Percentiles rank a stretch among this genome's conserved stretches.
Conservation (phyloP, 768 basidiomycete species). For the Rhizopogon roseolus region DNA sequence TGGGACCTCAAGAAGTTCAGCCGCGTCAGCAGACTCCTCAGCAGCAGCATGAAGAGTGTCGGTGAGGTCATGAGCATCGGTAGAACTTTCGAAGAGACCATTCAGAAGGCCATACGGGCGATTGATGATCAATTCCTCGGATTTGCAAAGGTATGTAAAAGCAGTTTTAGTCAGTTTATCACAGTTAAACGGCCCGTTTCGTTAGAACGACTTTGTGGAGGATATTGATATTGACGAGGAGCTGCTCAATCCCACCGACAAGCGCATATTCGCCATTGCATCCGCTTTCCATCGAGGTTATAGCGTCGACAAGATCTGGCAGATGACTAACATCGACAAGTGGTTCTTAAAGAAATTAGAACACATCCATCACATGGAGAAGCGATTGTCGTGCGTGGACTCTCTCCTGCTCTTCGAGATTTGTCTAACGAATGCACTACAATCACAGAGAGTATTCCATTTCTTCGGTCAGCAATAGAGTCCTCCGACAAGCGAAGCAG, state of each 20-base stretch:
- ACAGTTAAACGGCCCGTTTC: neutral
- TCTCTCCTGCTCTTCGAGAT: neutral
- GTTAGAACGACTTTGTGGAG: constrained; percentile 80
- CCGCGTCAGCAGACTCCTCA: constrained; percentile 85
- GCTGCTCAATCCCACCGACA: constrained; percentile 91
- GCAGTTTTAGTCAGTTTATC: neutral
- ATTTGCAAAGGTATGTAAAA: constrained; percentile 68
- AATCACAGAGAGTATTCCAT: constrained; percentile 53
- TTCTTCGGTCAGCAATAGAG: constrained; percentile 53
- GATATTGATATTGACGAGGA: constrained; percentile 95
- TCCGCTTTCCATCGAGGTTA: constrained; percentile 91
- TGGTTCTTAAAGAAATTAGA: constrained; percentile 95
- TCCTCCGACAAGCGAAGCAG: constrained; percentile 84
- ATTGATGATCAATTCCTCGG: constrained; percentile 95
- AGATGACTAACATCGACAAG: constrained; percentile 97
- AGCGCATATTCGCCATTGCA: constrained; percentile 94
- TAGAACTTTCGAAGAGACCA: constrained; percentile 96
- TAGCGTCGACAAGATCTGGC: constrained; percentile 92
- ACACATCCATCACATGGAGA: constrained; percentile 80
- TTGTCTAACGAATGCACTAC: neutral
- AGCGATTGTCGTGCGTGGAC: constrained; percentile 60
- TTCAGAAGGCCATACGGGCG: constrained; percentile 95
- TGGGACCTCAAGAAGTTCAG: constrained; percentile 99
- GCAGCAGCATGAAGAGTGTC: constrained; percentile 98
- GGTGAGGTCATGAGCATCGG: constrained; percentile 99